phyloP scores from a whole-genome alignment of 805 yeast genomes.

The Candida railenensis region DNA sequence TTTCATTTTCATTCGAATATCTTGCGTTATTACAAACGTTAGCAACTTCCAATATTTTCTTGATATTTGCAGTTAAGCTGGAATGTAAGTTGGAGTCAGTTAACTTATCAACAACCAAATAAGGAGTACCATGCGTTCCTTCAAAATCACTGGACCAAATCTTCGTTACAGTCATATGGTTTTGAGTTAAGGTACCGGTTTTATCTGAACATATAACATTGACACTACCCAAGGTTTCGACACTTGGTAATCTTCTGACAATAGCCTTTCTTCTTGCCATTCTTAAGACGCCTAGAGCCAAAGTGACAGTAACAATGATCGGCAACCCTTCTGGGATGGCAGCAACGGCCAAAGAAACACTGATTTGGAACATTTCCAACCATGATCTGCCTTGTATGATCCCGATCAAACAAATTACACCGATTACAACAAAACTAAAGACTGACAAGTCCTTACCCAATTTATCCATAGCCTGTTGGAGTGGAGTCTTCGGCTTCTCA shows the following conservation, averaged over 20 bases:
- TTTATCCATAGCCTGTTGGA: conserved; percentile 93
- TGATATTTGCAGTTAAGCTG: conserved; percentile 54
- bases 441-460: conserved; percentile 87
- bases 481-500: conserved; percentile 97
- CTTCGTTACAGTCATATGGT: conserved; percentile 86
- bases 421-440: conserved; percentile 84
- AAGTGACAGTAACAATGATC: conserved; percentile 94
- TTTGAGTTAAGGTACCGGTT: conserved; percentile 78
- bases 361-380: conserved; percentile 97
- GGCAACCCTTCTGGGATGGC: conserved; percentile 99
- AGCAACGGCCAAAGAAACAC: conserved; percentile 97
- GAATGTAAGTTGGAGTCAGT: conserved; percentile 39
- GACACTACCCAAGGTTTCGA: conserved; percentile 92
- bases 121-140: conserved; percentile 37
- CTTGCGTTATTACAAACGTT: conserved; percentile 75
- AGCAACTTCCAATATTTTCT: conserved; percentile 59
- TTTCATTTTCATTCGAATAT: conserved; percentile 65
- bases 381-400: conserved; percentile 88
- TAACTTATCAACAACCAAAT: conserved; percentile 48
- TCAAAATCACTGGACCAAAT: conserved; percentile 72
- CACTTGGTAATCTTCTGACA: conserved; percentile 90
- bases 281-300: conserved; percentile 92
- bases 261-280: conserved; percentile 96
- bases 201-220: conserved; percentile 76
- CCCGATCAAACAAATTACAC: conserved; percentile 88